phyloP scores from a whole-genome alignment of 2,329 filamentous ascomycete genomes.

The Fusarium siculi region DNA sequence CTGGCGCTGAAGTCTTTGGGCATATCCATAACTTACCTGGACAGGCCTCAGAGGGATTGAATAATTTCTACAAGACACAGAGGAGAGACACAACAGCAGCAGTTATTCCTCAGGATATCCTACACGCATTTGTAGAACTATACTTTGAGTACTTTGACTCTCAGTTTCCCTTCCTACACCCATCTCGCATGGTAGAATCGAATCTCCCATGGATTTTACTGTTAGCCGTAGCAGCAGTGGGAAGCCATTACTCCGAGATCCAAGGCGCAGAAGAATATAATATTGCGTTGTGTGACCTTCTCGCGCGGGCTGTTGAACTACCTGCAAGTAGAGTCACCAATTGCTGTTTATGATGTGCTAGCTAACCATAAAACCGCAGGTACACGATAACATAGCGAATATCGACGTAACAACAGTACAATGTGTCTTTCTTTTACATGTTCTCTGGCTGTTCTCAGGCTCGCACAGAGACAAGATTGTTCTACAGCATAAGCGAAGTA shows the following conservation, averaged over 20 bases:
- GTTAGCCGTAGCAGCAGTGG: accelerated
- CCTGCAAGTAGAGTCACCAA: neutral
- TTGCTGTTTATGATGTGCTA: neutral
- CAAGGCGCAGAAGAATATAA: neutral
- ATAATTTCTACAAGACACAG: neutral
- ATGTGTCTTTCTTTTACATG: neutral
- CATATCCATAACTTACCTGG: neutral
- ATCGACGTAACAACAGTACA: neutral
- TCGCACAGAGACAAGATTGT: neutral
- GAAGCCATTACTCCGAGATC: neutral
- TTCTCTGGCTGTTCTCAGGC: neutral
- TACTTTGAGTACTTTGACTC: slow-evolving; percentile 1
- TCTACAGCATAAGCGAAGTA: neutral
- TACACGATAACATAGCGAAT: neutral
- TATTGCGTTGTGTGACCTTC: accelerated
- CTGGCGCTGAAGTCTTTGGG: neutral
- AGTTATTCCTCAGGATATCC: accelerated
- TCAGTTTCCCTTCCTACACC: neutral
- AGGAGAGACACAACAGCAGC: accelerated
- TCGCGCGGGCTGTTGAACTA: neutral
- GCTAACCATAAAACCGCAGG: neutral
- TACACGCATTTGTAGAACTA: neutral
- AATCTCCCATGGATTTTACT: accelerated
- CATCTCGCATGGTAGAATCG: accelerated
- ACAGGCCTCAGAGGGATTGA: neutral